phyloP scores from a whole-genome alignment of 2,329 filamentous ascomycete species.

The Fusarium denticulatum region DNA sequence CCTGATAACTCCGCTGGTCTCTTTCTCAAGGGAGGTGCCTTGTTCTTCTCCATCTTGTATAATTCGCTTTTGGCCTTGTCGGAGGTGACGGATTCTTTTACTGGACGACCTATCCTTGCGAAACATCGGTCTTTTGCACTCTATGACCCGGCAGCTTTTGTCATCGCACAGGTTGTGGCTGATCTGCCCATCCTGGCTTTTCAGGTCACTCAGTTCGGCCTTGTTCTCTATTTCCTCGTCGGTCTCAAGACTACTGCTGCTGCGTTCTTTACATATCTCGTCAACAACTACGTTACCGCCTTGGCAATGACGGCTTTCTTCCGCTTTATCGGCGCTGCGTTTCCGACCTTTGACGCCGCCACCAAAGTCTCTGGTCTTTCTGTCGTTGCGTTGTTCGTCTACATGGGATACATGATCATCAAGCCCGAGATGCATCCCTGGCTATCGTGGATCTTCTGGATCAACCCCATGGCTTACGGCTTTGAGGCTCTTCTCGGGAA shows the following conservation, averaged over 20 bases:
- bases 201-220: slow-evolving; percentile 65
- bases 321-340: slow-evolving; percentile 64
- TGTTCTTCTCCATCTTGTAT: slow-evolving; percentile 72
- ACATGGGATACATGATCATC: slow-evolving; percentile 71
- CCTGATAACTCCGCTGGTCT: slow-evolving; percentile 67
- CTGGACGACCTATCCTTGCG: slow-evolving; percentile 65
- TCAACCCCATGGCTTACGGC: slow-evolving; percentile 74
- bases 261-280: slow-evolving; percentile 71
- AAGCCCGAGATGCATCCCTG: slow-evolving; percentile 70
- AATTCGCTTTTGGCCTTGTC: slow-evolving; percentile 70
- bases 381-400: slow-evolving; percentile 65
- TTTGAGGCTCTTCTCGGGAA: slow-evolving; percentile 76
- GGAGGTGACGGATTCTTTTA: slow-evolving; percentile 72
- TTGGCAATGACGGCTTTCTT: slow-evolving; percentile 67
- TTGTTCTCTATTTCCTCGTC: slow-evolving; percentile 73
- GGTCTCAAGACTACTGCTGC: slow-evolving; percentile 61
- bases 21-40: slow-evolving; percentile 70
- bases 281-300: slow-evolving; percentile 47
- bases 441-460: slow-evolving; percentile 71
- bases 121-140: slow-evolving; percentile 68
- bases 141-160: slow-evolving; percentile 67
- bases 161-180: slow-evolving; percentile 65
- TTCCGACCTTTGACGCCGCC: slow-evolving; percentile 65
- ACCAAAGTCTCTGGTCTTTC: slow-evolving; percentile 64
- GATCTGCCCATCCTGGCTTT: slow-evolving; percentile 66